A percentile compares a stretch with the other conserved stretches of the same genome.
Evolutionary conservation across 2,329 filamentous ascomycete species (phyloP).

Genomic region (Pseudomassariella vexata): DNA sequence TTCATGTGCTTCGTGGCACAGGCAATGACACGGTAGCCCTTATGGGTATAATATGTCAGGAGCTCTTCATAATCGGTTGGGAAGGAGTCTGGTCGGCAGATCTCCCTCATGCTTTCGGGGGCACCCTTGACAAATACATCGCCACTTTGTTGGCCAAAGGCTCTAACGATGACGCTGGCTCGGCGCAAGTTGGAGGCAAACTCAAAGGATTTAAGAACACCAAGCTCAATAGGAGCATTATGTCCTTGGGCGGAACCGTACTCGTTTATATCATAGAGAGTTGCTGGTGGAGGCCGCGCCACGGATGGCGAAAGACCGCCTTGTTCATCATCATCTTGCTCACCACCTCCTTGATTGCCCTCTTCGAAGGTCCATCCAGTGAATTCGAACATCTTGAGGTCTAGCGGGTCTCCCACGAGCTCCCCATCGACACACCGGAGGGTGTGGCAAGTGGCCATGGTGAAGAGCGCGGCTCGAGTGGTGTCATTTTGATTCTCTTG

Average conservation of each 20-base stretch:
- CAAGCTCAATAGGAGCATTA: constrained; percentile 66
- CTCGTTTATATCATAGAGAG: constrained; percentile 40
- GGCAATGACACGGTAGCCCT: constrained; percentile 93
- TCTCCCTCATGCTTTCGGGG: constrained; percentile 92
- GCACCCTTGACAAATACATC: constrained; percentile 95
- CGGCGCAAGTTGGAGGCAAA: constrained; percentile 90
- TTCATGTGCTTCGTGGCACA: constrained; percentile 85
- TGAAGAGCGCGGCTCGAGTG: constrained; percentile 66
- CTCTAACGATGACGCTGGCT: constrained; percentile 86
- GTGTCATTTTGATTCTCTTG: constrained; percentile 26
- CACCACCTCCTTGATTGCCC: constrained; percentile 62
- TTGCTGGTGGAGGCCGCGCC: constrained; percentile 67
- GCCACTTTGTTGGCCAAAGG: constrained; percentile 77
- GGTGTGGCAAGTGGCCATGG: constrained; percentile 97
- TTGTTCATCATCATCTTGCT: constrained; percentile 68
- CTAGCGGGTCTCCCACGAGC: constrained; percentile 86
- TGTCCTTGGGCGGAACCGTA: constrained; percentile 19
- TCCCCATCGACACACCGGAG: constrained; percentile 81
- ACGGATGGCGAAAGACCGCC: constrained; percentile 78
- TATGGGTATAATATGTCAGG: constrained; percentile 85
- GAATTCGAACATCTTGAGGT: constrained; percentile 98
- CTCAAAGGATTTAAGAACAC: constrained; percentile 86
- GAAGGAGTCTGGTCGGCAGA: constrained; percentile 79
- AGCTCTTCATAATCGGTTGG: constrained; percentile 87
- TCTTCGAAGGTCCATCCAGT: constrained; percentile 91